Conservation (phyloP, 2,329 filamentous ascomycete genomes). For the Dryadomyces sulphureus region DNA sequence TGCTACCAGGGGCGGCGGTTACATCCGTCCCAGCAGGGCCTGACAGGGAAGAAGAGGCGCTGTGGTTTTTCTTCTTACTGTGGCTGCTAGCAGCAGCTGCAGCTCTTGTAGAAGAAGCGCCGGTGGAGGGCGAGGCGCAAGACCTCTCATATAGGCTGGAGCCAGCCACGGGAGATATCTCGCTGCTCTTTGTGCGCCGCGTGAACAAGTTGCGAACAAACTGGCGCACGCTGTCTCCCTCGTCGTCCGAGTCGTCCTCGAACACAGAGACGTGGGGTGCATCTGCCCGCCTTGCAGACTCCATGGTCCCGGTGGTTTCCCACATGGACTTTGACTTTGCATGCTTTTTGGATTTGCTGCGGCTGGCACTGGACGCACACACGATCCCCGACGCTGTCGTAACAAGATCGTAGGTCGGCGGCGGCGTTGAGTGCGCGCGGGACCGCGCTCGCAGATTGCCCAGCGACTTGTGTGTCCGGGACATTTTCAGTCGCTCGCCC, state of each 20-base stretch:
- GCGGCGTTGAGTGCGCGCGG: conserved; percentile 3
- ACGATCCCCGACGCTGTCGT: background rate
- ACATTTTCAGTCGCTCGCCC: background rate
- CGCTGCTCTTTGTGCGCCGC: conserved; percentile 6
- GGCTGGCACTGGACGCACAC: background rate
- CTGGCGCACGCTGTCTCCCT: conserved; percentile 9
- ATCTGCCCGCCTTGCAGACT: background rate
- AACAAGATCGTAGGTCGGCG: background rate
- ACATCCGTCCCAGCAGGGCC: conserved; percentile 1
- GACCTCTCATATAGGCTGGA: background rate
- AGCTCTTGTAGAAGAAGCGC: background rate
- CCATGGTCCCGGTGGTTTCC: background rate
- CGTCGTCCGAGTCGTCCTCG: conserved; percentile 11
- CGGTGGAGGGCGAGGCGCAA: no score
- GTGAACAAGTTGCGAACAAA: conserved; percentile 10
- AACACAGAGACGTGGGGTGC: conserved; percentile 8
- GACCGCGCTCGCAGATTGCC: conserved; percentile 9
- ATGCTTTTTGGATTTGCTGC: background rate
- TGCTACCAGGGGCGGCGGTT: background rate
- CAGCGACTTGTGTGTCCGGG: conserved; percentile 7
- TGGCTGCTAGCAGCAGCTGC: background rate
- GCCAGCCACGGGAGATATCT: background rate
- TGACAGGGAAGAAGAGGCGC: conserved; percentile 6
- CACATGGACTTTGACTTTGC: conserved; percentile 3
- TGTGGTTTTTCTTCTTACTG: conserved; percentile 7